A percentile compares a stretch with the other conserved stretches of the same genome.
Conservation (phyloP, 2,329 filamentous ascomycete genomes). For the Akanthomyces uredinophilus region DNA sequence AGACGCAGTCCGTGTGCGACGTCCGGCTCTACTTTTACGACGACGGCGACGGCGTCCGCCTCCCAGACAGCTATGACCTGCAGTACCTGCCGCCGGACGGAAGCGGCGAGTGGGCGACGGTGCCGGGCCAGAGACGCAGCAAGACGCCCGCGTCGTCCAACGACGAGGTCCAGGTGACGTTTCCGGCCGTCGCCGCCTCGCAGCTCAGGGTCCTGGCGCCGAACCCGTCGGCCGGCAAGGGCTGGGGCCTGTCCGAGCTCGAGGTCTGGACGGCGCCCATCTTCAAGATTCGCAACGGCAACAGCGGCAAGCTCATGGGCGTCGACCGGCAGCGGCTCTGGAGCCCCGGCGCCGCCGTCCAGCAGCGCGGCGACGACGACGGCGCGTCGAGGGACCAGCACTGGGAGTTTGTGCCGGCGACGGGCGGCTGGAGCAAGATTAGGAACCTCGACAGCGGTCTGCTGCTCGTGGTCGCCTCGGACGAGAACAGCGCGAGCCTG, state of each 20-base stretch:
- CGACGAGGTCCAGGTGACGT: conserved; percentile 24
- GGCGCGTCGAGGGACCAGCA: conserved; percentile 13
- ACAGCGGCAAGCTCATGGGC: conserved; percentile 19
- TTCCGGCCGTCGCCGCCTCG: conserved; percentile 22
- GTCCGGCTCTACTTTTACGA: conserved; percentile 31
- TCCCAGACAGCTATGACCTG: conserved; percentile 16
- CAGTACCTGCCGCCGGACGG: conserved; percentile 15
- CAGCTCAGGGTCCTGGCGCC: conserved; percentile 25
- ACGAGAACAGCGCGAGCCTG: conserved; percentile 14
- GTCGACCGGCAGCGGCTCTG: conserved; percentile 5
- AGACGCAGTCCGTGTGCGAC: conserved; percentile 25
- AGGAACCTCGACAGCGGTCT: conserved; percentile 16
- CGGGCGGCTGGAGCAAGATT: conserved; percentile 17
- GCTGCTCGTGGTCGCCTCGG: conserved; percentile 13
- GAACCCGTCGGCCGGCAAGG: conserved; percentile 24
- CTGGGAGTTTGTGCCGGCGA: conserved; percentile 13
- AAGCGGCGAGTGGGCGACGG: conserved; percentile 1
- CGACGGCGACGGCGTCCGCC: conserved; percentile 26
- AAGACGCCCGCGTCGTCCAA: conserved; percentile 21
- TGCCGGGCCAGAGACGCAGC: conserved; percentile 2
- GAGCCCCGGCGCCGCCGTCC: conserved; percentile 2
- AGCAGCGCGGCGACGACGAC: conserved; percentile 17
- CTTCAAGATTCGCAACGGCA: conserved; percentile 17
- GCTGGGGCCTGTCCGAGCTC: conserved; percentile 28
- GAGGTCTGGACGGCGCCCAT: conserved; percentile 27